These are phyloP conservation scores for Ophiocordyceps camponoti-leonardi DNA, from an alignment of 2,329 filamentous ascomycete genomes.

Conservation along the genomic window DNA sequence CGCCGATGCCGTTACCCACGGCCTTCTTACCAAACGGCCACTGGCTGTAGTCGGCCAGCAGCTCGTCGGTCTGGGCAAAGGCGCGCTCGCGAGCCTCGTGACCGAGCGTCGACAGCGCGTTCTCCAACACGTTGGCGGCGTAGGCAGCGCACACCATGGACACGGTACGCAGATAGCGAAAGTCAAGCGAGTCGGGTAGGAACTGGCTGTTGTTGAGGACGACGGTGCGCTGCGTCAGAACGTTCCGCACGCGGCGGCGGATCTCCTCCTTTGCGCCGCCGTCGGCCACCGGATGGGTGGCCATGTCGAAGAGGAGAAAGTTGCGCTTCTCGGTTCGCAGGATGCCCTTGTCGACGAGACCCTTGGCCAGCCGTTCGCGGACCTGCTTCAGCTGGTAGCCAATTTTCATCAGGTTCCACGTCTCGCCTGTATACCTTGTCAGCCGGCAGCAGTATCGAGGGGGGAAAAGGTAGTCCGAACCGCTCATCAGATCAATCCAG, in stretches of 20 bases:
- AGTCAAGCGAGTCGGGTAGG: constrained; percentile 85
- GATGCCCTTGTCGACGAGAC: constrained; percentile 95
- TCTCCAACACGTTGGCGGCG: constrained; percentile 94
- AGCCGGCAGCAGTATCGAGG: background rate
- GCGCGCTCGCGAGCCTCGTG: constrained; percentile 89
- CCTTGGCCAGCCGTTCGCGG: constrained; percentile 90
- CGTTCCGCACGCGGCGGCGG: constrained; percentile 74
- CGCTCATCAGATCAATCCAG: constrained; percentile 98
- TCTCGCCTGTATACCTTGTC: constrained; percentile 52
- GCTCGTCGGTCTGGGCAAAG: constrained; percentile 91
- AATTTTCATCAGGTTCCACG: constrained; percentile 99
- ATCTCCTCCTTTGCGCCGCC: constrained; percentile 97
- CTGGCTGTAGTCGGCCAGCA: constrained; percentile 91
- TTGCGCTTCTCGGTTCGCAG: constrained; percentile 97
- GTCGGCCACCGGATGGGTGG: constrained; percentile 92
- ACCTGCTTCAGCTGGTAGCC: constrained; percentile 99
- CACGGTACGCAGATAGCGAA: constrained; percentile 80
- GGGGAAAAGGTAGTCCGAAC: constrained; percentile 25
- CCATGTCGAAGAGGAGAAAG: constrained; percentile 99
- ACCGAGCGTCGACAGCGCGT: constrained; percentile 82
- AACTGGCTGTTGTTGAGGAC: constrained; percentile 77
- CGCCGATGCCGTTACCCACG: constrained; percentile 64
- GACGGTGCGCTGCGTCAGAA: constrained; percentile 86
- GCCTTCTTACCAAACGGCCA: constrained; percentile 89
- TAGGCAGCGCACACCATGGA: constrained; percentile 97